These are phyloP conservation scores for Sporisorium iseilematis-ciliati DNA, from an alignment of 1,284 basidiomycete genomes.

Conservation along the genomic window DNA sequence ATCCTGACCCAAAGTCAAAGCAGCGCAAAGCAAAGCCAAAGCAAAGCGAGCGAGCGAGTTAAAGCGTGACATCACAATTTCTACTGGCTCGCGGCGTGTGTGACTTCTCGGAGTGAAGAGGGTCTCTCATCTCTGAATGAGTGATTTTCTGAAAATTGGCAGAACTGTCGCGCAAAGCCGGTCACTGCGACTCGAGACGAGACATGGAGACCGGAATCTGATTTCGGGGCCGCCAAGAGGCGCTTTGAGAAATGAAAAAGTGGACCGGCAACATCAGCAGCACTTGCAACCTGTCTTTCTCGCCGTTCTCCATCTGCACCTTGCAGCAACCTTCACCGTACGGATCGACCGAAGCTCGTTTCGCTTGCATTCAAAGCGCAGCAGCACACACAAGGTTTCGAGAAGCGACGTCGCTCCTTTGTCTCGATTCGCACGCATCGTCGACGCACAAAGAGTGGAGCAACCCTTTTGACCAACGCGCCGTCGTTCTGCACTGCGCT, in stretches of 20 bases:
- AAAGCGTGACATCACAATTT: no score
- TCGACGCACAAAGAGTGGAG: conserved; percentile 6
- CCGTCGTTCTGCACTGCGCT: conserved; percentile 5
- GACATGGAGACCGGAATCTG: no score
- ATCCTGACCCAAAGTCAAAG: neutral
- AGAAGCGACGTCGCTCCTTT: neutral
- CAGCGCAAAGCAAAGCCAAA: neutral
- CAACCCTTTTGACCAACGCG: neutral
- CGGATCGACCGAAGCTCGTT: conserved; percentile 2
- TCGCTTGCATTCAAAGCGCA: conserved; percentile 5
- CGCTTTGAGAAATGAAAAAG: neutral
- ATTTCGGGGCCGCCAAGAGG: neutral
- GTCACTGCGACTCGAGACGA: no score
- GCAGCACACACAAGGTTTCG: conserved; percentile 6
- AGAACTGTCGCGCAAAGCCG: neutral
- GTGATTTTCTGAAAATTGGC: neutral
- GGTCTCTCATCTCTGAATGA: neutral
- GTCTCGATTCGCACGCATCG: neutral
- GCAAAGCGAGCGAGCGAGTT: no score
- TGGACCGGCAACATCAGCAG: neutral
- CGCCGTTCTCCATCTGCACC: neutral
- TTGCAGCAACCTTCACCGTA: conserved; percentile 1
- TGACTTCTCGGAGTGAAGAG: conserved; percentile 1
- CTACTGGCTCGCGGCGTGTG: neutral
- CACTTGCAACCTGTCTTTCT: neutral